phyloP scores from a whole-genome alignment of 306 rosid species.

The Vigna reflexopilosa region DNA sequence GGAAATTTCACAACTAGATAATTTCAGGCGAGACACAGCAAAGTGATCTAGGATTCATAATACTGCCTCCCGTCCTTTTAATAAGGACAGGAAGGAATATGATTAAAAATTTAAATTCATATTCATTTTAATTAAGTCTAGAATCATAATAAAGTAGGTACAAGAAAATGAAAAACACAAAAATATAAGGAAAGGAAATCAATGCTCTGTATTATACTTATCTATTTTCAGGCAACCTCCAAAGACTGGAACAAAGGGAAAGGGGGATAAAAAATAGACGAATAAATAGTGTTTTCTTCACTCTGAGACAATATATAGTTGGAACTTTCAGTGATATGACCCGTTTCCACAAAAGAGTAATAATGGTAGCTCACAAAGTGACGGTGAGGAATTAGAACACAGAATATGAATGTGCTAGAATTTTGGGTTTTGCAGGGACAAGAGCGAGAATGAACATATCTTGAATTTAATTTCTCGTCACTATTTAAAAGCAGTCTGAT shows the following conservation, averaged over 20 bases:
- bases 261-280: neutral
- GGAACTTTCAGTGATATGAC: slow-evolving; percentile 13
- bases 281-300: slow-evolving; percentile 26
- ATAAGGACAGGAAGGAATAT: neutral
- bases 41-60: neutral
- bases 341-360: slow-evolving; percentile 12
- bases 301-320: neutral
- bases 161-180: neutral
- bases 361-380: neutral
- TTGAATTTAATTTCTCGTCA: slow-evolving; percentile 10
- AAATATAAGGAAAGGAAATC: neutral
- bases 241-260: neutral
- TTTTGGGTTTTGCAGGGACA: slow-evolving; percentile 7
- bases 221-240: neutral
- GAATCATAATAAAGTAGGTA: neutral
- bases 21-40: slow-evolving; percentile 40
- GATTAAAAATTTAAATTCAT: neutral
- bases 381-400: neutral
- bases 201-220: neutral
- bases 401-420: slow-evolving; percentile 6
- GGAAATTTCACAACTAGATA: slow-evolving; percentile 41
- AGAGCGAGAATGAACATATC: neutral
- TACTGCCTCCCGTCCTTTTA: no score
- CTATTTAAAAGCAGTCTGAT: neutral
- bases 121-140: slow-evolving; percentile 25